phyloP scores from a whole-genome alignment of 139 green algal genomes.

The Coccomyxa sp. region DNA sequence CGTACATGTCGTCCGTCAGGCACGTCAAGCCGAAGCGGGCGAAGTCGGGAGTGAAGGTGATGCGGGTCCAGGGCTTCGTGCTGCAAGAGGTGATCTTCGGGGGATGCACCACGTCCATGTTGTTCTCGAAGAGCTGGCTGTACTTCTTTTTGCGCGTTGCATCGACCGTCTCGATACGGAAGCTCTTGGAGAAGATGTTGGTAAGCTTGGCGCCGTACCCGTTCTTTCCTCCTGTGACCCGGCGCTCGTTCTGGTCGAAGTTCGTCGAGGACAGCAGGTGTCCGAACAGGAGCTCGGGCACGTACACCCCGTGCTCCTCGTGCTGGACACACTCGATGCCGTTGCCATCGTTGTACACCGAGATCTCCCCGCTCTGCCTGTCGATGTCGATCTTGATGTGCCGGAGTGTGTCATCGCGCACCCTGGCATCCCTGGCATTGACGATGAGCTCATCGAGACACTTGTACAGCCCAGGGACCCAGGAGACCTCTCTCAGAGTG shows the following conservation, averaged over 20 bases:
- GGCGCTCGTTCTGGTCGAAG: not conserved
- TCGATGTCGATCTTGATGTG: constrained; percentile 1
- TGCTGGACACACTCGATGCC: not conserved
- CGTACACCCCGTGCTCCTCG: not conserved
- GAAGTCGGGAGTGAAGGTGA: not conserved
- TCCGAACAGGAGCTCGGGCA: not conserved
- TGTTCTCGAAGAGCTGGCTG: not conserved
- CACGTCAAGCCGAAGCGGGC: not conserved
- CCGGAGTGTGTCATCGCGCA: not conserved
- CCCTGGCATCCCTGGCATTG: not conserved
- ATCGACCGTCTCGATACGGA: not conserved
- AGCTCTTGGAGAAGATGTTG: constrained; percentile 1
- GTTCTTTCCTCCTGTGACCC: not conserved
- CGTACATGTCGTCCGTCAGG: not conserved
- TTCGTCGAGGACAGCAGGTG: not conserved
- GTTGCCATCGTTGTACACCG: not conserved
- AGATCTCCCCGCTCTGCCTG: not conserved
- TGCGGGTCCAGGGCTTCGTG: not conserved
- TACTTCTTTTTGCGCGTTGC: not conserved
- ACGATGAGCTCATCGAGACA: not conserved
- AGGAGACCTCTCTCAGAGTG: not conserved
- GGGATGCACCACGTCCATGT: not conserved
- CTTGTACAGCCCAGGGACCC: not conserved
- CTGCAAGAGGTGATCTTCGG: not conserved
- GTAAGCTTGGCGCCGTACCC: not conserved